Conservation (phyloP, 257 asterid genomes). For the Orobanche coerulescens region DNA sequence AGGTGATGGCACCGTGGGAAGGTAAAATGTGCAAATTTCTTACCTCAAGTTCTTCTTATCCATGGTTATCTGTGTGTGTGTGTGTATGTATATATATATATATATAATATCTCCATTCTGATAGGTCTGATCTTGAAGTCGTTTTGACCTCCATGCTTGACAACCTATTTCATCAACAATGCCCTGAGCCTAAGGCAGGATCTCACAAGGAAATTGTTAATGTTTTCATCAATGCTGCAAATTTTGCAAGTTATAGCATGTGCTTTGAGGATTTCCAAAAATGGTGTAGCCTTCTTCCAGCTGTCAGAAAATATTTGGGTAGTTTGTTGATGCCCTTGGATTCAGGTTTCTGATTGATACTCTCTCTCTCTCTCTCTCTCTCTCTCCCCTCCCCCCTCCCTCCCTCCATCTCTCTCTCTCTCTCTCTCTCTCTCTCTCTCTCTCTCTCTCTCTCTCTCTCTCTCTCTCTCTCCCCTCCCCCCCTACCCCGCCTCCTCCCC, state of each 20-base stretch:
- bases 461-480: too few species aligned
- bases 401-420: too few species aligned
- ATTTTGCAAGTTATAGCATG: constrained; percentile 39
- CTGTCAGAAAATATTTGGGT: constrained; percentile 71
- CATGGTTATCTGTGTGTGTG: background rate
- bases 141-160: constrained; percentile 58
- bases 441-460: too few species aligned
- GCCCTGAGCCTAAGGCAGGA: constrained; percentile 37
- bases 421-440: too few species aligned
- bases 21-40: constrained; percentile 35
- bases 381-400: too few species aligned
- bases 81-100: background rate
- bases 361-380: constrained; percentile 16
- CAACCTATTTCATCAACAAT: constrained; percentile 36
- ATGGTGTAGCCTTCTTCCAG: constrained; percentile 80
- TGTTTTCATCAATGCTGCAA: constrained; percentile 47
- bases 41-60: constrained; percentile 1
- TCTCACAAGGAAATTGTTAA: constrained; percentile 35
- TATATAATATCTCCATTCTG: constrained; percentile 15
- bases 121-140: constrained; percentile 76
- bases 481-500: too few species aligned
- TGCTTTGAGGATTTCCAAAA: constrained; percentile 66
- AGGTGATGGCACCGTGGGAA: constrained; percentile 56
- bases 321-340: constrained; percentile 56
- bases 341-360: constrained; percentile 45